Conservation (phyloP, 108 stramenopile species). For the Fragilaria crotonensis region DNA sequence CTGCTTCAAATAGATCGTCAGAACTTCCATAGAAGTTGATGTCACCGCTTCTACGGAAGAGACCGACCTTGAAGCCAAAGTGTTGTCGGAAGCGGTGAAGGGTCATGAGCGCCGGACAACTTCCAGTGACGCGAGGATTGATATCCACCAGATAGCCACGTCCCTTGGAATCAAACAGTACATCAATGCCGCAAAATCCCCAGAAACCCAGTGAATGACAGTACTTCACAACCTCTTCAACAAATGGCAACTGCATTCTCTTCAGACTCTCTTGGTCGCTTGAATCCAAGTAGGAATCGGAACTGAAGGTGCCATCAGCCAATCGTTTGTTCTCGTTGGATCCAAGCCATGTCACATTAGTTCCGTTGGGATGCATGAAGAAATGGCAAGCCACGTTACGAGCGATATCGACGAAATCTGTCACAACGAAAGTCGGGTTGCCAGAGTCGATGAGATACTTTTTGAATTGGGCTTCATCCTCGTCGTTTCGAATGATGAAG, state of each 20-base stretch:
- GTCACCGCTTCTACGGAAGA: conserved; percentile 25
- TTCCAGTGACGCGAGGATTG: conserved; percentile 35
- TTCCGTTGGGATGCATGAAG: conserved; percentile 27
- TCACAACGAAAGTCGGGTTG: conserved; percentile 25
- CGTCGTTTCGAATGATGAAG: conserved; percentile 29
- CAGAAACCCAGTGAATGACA: conserved; percentile 22
- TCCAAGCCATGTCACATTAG: conserved; percentile 20
- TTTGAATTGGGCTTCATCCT: conserved; percentile 23
- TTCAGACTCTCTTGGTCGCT: conserved; percentile 20
- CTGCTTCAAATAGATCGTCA: conserved; percentile 10
- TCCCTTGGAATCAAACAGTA: conserved; percentile 25
- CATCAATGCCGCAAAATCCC: conserved; percentile 35
- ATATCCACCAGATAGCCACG: conserved; percentile 30
- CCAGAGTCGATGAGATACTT: conserved; percentile 20
- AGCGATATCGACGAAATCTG: conserved; percentile 24
- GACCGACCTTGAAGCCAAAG: conserved; percentile 16
- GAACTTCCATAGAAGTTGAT: conserved; percentile 16
- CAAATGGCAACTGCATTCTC: conserved; percentile 30
- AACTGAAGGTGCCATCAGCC: conserved; percentile 18
- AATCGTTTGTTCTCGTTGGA: conserved; percentile 25
- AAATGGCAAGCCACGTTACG: conserved; percentile 34
- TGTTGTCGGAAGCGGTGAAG: conserved; percentile 7
- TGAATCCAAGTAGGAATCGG: conserved; percentile 19
- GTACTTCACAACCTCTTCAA: conserved; percentile 29
- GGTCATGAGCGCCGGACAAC: conserved; percentile 29